phyloP scores from a whole-genome alignment of 2,329 filamentous ascomycete species.

The Massarina eburnea region DNA sequence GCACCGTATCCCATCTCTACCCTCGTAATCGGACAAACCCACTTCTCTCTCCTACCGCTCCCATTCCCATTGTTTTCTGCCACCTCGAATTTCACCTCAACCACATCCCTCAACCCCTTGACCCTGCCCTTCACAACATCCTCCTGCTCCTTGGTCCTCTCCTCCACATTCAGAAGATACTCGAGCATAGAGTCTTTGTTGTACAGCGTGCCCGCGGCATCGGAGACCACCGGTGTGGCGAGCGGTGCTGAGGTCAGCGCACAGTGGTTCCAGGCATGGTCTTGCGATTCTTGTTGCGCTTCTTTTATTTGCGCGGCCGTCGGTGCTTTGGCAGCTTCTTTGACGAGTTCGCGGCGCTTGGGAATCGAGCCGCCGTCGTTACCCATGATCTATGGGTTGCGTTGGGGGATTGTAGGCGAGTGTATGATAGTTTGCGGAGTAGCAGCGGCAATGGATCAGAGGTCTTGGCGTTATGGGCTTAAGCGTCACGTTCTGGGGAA shows the following conservation, averaged over 20 bases:
- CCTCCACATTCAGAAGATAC: slow-evolving; percentile 60
- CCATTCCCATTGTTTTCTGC: slow-evolving; percentile 42
- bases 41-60: slow-evolving; percentile 54
- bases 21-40: slow-evolving; percentile 83
- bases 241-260: slow-evolving; percentile 81
- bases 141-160: slow-evolving; percentile 61
- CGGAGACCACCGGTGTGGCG: slow-evolving; percentile 76
- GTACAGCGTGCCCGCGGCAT: slow-evolving; percentile 81
- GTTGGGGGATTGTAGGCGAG: not conserved
- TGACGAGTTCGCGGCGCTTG: slow-evolving; percentile 92
- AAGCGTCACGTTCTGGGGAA: too few relatives aligned
- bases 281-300: slow-evolving; percentile 78
- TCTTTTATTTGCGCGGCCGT: slow-evolving; percentile 88
- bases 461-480: not conserved
- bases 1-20: slow-evolving; percentile 79
- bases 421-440: slow-evolving; percentile 7
- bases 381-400: slow-evolving; percentile 64
- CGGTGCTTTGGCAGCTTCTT: slow-evolving; percentile 80
- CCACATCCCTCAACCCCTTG: slow-evolving; percentile 80
- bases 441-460: slow-evolving; percentile 7
- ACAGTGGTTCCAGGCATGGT: slow-evolving; percentile 84
- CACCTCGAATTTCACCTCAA: slow-evolving; percentile 76
- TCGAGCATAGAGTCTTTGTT: slow-evolving; percentile 90
- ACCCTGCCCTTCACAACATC: slow-evolving; percentile 64
- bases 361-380: slow-evolving; percentile 97